These are phyloP conservation scores for Nakaseomyces delphensis DNA, from an alignment of 1,139 yeast genomes.

Conservation along the genomic window DNA sequence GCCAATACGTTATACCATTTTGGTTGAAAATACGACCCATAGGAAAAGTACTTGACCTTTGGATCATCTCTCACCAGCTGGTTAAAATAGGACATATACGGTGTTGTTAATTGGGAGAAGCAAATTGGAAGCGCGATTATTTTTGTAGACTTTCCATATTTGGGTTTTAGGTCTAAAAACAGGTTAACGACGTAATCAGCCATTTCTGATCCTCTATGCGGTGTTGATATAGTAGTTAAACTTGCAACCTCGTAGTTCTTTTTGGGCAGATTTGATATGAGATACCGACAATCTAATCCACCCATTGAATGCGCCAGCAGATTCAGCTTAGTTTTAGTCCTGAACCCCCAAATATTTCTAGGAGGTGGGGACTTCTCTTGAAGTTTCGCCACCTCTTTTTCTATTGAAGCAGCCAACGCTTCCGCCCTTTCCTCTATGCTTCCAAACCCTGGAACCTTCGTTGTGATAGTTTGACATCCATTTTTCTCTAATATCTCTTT, in stretches of 20 bases:
- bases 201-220: slow-evolving; percentile 78
- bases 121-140: slow-evolving; percentile 40
- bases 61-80: slow-evolving; percentile 45
- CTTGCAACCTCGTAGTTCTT: slow-evolving; percentile 52
- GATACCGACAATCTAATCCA: slow-evolving; percentile 73
- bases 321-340: slow-evolving; percentile 43
- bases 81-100: slow-evolving; percentile 48
- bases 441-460: slow-evolving; percentile 79
- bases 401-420: slow-evolving; percentile 47
- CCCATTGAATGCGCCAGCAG: slow-evolving; percentile 94
- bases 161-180: slow-evolving; percentile 20
- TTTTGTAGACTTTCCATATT: slow-evolving; percentile 8
- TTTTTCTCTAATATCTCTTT: slow-evolving; percentile 47
- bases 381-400: slow-evolving; percentile 35
- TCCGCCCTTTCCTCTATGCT: slow-evolving; percentile 61
- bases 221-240: slow-evolving; percentile 77
- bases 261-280: slow-evolving; percentile 48
- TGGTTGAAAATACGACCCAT: slow-evolving; percentile 69
- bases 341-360: slow-evolving; percentile 10
- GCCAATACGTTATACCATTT: slow-evolving; percentile 53
- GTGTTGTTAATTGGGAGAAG: slow-evolving; percentile 54
- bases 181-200: slow-evolving; percentile 58
- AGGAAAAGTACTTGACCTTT: slow-evolving; percentile 63
- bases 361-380: slow-evolving; percentile 22
- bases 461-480: slow-evolving; percentile 64